Base-by-base conservation (phyloP, 129 eudicot genomes). In the Tagetes erecta region DNA sequence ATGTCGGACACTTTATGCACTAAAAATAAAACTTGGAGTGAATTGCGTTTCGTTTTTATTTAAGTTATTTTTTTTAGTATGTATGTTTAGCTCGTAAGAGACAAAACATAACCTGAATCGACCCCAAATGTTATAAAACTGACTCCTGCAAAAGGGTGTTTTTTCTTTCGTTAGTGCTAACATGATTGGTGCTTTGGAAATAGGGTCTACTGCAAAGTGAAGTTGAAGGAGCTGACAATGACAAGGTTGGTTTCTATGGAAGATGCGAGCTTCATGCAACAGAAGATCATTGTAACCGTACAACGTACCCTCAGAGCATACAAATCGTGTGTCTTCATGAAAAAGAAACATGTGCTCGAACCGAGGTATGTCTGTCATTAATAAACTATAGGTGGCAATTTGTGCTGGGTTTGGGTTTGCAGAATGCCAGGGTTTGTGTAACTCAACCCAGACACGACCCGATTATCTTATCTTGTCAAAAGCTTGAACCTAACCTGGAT, bases 201-300 rank as follows among this genome's bases (percentile, higher is more conserved):
- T 68, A 86, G 91, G 95, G 87, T 63, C 70, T 86, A 34, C 85
- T 87, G 37, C 92, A 83, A 82, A 83, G 88, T 73, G 88, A 87
- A 81, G 78, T 80, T 68, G 91, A 89, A 84, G 92, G 87, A 70
- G 75, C 60, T 64, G 83, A 79, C 31, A 46, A 20, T 64, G 85
- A 83, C 10, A 72, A 70, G 71, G 80, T 76, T 80, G 87, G 89
- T 74, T 89, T 82, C 75, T 84, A 78, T 80, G 89, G 96, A 45
- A 84, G 85, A 84, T 86, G 89, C 67, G 77, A 84, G 83, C 80
- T 74, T 77, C 89, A 84, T 79, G 90, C 88, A 64, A 64, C 81
- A 60, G 37, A 68, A 49, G 60, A 70, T 71, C 53, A 40, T 65
- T 64, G 52, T 42, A 34, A 8, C 35, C n/a, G 71, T 71, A 72